phyloP scores from a whole-genome alignment of 208 protist genomes.

The Trypanosoma congolense region DNA sequence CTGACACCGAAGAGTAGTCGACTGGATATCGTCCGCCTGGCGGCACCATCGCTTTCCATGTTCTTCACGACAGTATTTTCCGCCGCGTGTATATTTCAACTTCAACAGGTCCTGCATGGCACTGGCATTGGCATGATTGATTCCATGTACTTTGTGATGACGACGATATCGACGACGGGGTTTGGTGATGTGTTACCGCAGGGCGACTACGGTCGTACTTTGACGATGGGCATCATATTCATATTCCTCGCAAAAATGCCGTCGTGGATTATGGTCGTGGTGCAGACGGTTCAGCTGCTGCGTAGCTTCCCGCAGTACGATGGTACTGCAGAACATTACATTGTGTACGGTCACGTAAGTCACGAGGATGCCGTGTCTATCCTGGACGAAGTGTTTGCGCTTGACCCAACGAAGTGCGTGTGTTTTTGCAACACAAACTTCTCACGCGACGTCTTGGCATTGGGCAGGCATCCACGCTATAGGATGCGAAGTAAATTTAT shows the following conservation, averaged over 20 bases:
- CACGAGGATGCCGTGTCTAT: slow-evolving; percentile 70
- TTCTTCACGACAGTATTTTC: slow-evolving; percentile 80
- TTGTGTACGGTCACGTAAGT: slow-evolving; percentile 75
- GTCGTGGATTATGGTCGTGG: slow-evolving; percentile 71
- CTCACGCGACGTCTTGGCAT: slow-evolving; percentile 48
- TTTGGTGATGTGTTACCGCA: slow-evolving; percentile 77
- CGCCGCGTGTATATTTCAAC: slow-evolving; percentile 57
- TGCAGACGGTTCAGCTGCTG: slow-evolving; percentile 54
- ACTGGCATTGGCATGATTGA: slow-evolving; percentile 49
- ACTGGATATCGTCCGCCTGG: slow-evolving; percentile 64
- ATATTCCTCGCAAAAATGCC: slow-evolving; percentile 82
- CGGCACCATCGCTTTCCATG: slow-evolving; percentile 56
- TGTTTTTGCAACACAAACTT: slow-evolving; percentile 83
- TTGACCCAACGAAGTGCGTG: slow-evolving; percentile 82
- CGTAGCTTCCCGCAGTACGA: slow-evolving; percentile 62
- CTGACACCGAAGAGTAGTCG: slow-evolving; percentile 51
- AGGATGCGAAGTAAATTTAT: slow-evolving; percentile 71
- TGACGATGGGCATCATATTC: slow-evolving; percentile 77
- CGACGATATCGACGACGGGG: slow-evolving; percentile 75
- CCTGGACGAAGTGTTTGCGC: slow-evolving; percentile 77
- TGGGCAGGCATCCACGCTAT: slow-evolving; percentile 78
- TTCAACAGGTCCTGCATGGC: slow-evolving; percentile 70
- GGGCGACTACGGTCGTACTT: slow-evolving; percentile 48
- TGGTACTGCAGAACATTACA: slow-evolving; percentile 63
- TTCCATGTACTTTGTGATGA: slow-evolving; percentile 74